Conservation (phyloP, 495 filamentous ascomycete species). For the Rhizodiscina lignyota region DNA sequence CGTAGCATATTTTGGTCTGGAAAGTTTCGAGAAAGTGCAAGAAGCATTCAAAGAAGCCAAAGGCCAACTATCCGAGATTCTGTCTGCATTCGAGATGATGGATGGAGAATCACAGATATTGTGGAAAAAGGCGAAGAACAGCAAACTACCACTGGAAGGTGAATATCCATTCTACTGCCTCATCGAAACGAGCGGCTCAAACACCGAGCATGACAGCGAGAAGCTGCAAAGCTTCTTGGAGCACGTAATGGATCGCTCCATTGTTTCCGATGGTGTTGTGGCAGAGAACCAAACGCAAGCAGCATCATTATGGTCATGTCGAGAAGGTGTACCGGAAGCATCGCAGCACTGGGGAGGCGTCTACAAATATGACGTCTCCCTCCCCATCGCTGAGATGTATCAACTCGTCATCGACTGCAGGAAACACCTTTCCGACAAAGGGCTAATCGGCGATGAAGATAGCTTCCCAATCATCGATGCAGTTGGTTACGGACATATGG, state of each 20-base stretch:
- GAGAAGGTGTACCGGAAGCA: slow-evolving; percentile 81
- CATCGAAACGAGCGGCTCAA: slow-evolving; percentile 88
- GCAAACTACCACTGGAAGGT: slow-evolving; percentile 62
- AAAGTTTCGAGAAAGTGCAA: slow-evolving; percentile 63
- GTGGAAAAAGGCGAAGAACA: slow-evolving; percentile 55
- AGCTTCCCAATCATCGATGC: slow-evolving; percentile 63
- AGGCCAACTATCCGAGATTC: slow-evolving; percentile 75
- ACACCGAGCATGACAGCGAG: slow-evolving; percentile 77
- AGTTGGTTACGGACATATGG: slow-evolving; percentile 96
- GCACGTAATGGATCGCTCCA: slow-evolving; percentile 67
- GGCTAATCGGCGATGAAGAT: slow-evolving; percentile 62
- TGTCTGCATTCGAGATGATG: slow-evolving; percentile 97
- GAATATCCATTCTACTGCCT: slow-evolving; percentile 89
- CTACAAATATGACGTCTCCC: slow-evolving; percentile 97
- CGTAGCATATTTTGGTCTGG: slow-evolving; percentile 17
- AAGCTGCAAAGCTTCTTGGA: slow-evolving; percentile 51
- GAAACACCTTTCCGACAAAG: slow-evolving; percentile 49
- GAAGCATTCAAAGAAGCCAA: slow-evolving; percentile 74
- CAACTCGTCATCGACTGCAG: slow-evolving; percentile 69
- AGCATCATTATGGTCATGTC: slow-evolving; percentile 72
- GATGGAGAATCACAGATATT: slow-evolving; percentile 64
- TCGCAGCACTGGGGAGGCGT: slow-evolving; percentile 84
- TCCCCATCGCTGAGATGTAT: slow-evolving; percentile 79
- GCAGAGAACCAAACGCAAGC: slow-evolving; percentile 87
- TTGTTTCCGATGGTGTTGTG: slow-evolving; percentile 73